Conservation (phyloP, 805 yeast species). For the Sugiyamaella boreocaroliniensis region DNA sequence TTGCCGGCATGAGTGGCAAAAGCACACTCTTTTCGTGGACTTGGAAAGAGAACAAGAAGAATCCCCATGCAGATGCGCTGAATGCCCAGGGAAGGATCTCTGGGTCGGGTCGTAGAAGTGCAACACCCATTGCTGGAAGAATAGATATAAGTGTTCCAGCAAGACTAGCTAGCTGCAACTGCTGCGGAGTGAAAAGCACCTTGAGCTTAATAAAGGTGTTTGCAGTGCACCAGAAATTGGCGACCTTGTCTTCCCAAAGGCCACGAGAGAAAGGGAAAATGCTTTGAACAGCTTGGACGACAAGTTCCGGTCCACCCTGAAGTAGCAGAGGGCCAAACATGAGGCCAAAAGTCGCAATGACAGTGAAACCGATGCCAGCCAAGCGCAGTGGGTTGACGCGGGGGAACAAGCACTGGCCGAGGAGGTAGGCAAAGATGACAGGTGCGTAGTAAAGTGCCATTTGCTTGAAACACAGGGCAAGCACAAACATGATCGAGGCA, state of each 20-base stretch:
- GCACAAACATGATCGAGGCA: slow-evolving; percentile 71
- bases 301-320: slow-evolving; percentile 36
- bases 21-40: slow-evolving; percentile 93
- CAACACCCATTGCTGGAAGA: slow-evolving; percentile 48
- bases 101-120: slow-evolving; percentile 44
- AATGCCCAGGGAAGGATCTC: slow-evolving; percentile 65
- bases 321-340: slow-evolving; percentile 55
- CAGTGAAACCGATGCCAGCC: slow-evolving; percentile 55
- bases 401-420: slow-evolving; percentile 45
- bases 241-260: slow-evolving; percentile 93
- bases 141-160: slow-evolving; percentile 38
- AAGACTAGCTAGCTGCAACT: slow-evolving; percentile 50
- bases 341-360: slow-evolving; percentile 45
- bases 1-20: slow-evolving; percentile 79
- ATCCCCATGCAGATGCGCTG: slow-evolving; percentile 77
- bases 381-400: slow-evolving; percentile 53
- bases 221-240: slow-evolving; percentile 95
- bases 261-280: slow-evolving; percentile 93
- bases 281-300: slow-evolving; percentile 53
- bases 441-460: slow-evolving; percentile 95
- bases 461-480: slow-evolving; percentile 81
- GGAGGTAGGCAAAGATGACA: slow-evolving; percentile 70
- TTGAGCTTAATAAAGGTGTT: slow-evolving; percentile 72
- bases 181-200: slow-evolving; percentile 42
- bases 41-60: slow-evolving; percentile 85